Base-by-base conservation (phyloP, 352 stramenopile species). In the Phytophthora parvispora region DNA sequence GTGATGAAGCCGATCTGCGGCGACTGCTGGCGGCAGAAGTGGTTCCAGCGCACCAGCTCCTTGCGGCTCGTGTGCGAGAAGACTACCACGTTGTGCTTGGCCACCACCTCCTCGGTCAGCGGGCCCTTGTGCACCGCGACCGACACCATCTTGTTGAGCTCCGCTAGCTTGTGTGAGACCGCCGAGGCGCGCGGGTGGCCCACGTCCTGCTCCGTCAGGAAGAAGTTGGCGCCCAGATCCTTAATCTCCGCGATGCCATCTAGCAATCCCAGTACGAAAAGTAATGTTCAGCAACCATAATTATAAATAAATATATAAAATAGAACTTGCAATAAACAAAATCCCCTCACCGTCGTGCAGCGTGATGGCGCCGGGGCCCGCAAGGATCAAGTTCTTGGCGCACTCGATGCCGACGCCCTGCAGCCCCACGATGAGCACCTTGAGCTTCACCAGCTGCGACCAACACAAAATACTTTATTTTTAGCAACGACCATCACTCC, bases 201-300 rank as follows among this genome's bases (percentile, higher is more conserved):
- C 13, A 97, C 78, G 61, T 97, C 88, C 34, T 87, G 58, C 70
- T 98, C 90, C 40, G 80, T 84, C 16, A 98, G 72, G 67, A 98
- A 99, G 61, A 98, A 99, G 67, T 99, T 99, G n/a, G 71, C 70
- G 27, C 95, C 95, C n/a, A 98, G 70, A 72, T 98, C 94, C 61
- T 92, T 91, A 18, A 92, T 80, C 64, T 94, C 80, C 20, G 87
- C 75, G 24, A 84, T 69, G 18, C 80, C 76, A 56, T 98, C 81
- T 90, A 51, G n/a, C 20, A 2, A 34, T 31, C 60, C 18, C 27
- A 28, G 25, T 53, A n/a, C 52, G 6, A 54, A 20, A 45, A 48
- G 34, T 16, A 16, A 15, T 8, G 0, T 20, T 31, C 9, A 59
- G 12, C 18, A 20, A 31, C 22, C 13, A 15, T 4, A 47, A 22